Conservation (phyloP, 768 basidiomycete genomes). For the Pulveroboletus sp. region DNA sequence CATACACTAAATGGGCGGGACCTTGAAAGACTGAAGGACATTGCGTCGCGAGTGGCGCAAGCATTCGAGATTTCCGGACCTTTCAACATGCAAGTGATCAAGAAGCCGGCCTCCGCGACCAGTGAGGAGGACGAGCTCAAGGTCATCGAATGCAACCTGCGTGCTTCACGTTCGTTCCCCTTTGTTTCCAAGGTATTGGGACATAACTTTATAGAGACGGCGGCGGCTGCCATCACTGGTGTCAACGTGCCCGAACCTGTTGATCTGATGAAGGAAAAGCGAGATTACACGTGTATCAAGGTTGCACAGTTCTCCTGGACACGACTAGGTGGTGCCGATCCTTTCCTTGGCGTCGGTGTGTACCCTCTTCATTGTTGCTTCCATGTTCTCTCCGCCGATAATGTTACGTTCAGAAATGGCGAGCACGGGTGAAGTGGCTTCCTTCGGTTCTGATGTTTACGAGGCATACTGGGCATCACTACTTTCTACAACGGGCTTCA, state of each 20-base stretch:
- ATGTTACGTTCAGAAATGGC: constrained; percentile 75
- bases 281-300: constrained; percentile 94
- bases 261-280: constrained; percentile 84
- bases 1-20: constrained; percentile 73
- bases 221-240: constrained; percentile 81
- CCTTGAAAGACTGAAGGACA: constrained; percentile 84
- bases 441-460: constrained; percentile 88
- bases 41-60: constrained; percentile 89
- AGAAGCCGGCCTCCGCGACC: constrained; percentile 53
- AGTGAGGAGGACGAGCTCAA: constrained; percentile 70
- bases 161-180: constrained; percentile 97
- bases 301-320: constrained; percentile 99
- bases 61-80: constrained; percentile 98
- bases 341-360: constrained; percentile 91
- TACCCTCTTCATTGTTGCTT: constrained; percentile 9
- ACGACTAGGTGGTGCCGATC: constrained; percentile 90
- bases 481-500: constrained; percentile 95
- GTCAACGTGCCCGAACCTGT: constrained; percentile 85
- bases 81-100: constrained; percentile 99
- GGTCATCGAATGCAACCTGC: constrained; percentile 98
- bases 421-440: constrained; percentile 95
- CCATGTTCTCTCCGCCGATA: background rate
- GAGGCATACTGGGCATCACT: constrained; percentile 96
- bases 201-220: constrained; percentile 94
- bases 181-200: constrained; percentile 99